Percentiles rank a stretch among this genome's conserved stretches.
These are phyloP conservation scores for Austroboletus novae-zelandiae DNA, from an alignment of 1,284 basidiomycete genomes.

Conservation along the genomic window DNA sequence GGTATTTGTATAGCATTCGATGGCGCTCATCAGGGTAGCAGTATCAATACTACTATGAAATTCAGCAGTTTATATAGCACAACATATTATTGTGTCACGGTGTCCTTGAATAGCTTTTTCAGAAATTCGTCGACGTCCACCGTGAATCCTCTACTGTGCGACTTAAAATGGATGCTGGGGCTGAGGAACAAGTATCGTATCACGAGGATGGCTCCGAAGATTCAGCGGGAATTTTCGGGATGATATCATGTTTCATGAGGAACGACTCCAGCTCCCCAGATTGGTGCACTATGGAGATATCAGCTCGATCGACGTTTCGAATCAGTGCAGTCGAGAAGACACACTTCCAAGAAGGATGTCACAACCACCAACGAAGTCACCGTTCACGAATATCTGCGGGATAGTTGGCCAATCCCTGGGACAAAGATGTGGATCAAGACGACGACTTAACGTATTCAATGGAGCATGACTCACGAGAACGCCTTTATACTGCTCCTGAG, in stretches of 20 bases:
- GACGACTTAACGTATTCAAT: not conserved
- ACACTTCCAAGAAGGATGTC: conserved; percentile 91
- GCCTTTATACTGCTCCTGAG: conserved; percentile 88
- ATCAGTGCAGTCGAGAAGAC: conserved; percentile 33
- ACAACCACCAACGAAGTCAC: conserved; percentile 96
- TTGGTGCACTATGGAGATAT: conserved; percentile 78
- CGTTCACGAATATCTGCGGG: conserved; percentile 92
- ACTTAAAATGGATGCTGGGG: not conserved
- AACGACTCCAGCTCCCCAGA: conserved; percentile 90
- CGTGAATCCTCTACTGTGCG: not conserved
- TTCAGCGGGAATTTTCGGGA: conserved; percentile 38
- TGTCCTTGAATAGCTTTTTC: too few species aligned
- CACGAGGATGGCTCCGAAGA: conserved; percentile 13
- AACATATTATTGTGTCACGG: too few species aligned
- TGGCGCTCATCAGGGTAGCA: too few species aligned
- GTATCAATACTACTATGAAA: too few species aligned
- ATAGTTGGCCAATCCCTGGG: conserved; percentile 95
- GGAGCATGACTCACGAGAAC: conserved; percentile 71
- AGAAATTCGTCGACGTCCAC: too few species aligned
- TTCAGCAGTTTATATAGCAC: too few species aligned
- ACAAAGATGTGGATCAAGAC: not conserved
- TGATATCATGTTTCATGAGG: conserved; percentile 70
- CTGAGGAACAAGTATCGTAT: conserved; percentile 4
- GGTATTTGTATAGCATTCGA: too few species aligned
- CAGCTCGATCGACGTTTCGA: not conserved